Percentiles rank a stretch among this genome's conserved stretches.
Conservation (phyloP, 106 monocot species). For the Hemerocallis citrina region DNA sequence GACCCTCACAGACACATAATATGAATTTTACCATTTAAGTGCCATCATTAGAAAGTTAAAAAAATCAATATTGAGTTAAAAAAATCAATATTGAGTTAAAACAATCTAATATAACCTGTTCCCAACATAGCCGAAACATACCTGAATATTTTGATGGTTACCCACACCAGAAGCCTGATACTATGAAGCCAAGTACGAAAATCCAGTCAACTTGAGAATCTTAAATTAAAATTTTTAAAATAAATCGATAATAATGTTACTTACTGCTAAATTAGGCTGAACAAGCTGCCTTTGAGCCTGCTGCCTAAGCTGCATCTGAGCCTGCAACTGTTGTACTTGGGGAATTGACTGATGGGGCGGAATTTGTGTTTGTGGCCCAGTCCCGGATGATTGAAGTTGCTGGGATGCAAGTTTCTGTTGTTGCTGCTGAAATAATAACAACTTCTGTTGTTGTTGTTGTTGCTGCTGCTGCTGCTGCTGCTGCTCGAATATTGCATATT, state of each 20-base stretch:
- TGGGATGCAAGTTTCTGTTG: constrained; percentile 56
- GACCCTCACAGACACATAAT: background rate
- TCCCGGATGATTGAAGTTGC: constrained; percentile 47
- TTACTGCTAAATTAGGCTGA: constrained; percentile 39
- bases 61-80: background rate
- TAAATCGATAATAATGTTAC: constrained; percentile 11
- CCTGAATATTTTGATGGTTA: constrained; percentile 55
- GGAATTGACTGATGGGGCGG: constrained; percentile 32
- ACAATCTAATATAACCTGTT: background rate
- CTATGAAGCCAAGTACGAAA: constrained; percentile 14
- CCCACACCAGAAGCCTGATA: constrained; percentile 43
- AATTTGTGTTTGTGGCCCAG: constrained; percentile 28
- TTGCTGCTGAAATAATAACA: constrained; percentile 58
- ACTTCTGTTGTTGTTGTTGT: constrained; percentile 64
- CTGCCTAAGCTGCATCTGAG: constrained; percentile 73
- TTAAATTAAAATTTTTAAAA: constrained; percentile 2
- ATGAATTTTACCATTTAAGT: background rate
- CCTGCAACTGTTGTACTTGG: constrained; percentile 31
- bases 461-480: constrained; percentile 79
- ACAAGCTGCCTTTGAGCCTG: constrained; percentile 56
- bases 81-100: background rate
- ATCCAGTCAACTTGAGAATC: constrained; percentile 4
- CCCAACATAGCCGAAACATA: constrained; percentile 9
- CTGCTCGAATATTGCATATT: constrained; percentile 78
- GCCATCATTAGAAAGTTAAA: constrained; percentile 12